Conservation (phyloP, 202 grass and related monocot genomes). For the Setaria viridis region DNA sequence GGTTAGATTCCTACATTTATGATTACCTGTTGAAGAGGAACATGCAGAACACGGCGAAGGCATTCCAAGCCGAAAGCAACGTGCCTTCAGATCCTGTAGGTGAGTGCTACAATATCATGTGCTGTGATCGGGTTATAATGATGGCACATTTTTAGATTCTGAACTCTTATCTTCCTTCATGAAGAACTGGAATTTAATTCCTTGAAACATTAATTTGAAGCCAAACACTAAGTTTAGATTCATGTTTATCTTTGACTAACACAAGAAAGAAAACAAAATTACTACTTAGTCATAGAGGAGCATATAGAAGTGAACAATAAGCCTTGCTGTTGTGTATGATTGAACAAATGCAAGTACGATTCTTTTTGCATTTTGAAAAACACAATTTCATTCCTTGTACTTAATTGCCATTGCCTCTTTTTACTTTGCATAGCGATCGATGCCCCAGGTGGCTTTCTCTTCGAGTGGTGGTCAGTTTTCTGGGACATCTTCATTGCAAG, state of each 20-base stretch:
- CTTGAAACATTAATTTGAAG: background rate
- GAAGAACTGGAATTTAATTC: background rate
- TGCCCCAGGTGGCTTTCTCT: slow-evolving; percentile 74
- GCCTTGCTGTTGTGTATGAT: slow-evolving; percentile 11
- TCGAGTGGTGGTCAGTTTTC: slow-evolving; percentile 90
- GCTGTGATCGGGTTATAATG: background rate
- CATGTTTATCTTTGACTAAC: background rate
- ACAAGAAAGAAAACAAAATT: background rate
- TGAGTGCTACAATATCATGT: slow-evolving; percentile 42
- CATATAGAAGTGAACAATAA: background rate
- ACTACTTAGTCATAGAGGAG: background rate
- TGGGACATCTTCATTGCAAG: slow-evolving; percentile 90
- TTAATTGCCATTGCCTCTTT: slow-evolving; percentile 4
- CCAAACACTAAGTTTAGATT: background rate
- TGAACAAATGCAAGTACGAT: slow-evolving; percentile 6
- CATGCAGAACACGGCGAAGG: slow-evolving; percentile 67
- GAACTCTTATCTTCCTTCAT: slow-evolving; percentile 20
- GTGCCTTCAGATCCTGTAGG: slow-evolving; percentile 69
- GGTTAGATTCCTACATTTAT: slow-evolving; percentile 84
- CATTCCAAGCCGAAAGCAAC: slow-evolving; percentile 69
- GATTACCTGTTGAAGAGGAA: slow-evolving; percentile 83
- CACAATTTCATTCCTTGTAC: slow-evolving; percentile 7
- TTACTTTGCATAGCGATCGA: slow-evolving; percentile 60
- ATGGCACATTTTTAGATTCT: slow-evolving; percentile 1
- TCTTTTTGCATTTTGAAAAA: slow-evolving; percentile 35